These are phyloP conservation scores for Phytophthora hibernalis DNA, from an alignment of 352 stramenopile genomes.

Conservation along the genomic window DNA sequence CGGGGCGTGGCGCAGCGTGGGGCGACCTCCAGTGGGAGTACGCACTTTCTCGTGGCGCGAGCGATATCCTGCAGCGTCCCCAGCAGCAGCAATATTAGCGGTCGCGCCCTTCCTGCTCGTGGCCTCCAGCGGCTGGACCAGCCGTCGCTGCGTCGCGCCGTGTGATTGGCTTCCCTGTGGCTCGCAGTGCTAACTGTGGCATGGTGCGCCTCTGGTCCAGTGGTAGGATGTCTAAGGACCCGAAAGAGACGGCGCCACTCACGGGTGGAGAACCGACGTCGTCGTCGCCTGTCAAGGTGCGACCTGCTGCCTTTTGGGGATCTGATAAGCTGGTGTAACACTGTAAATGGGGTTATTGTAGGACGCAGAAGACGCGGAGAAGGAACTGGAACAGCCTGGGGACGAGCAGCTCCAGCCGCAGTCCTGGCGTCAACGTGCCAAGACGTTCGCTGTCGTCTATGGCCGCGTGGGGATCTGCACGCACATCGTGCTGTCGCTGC, in stretches of 20 bases:
- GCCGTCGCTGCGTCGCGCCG: conserved; percentile 13
- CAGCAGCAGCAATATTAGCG: conserved; percentile 4
- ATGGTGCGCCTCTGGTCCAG: conserved; percentile 45
- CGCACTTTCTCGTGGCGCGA: conserved; percentile 8
- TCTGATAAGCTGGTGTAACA: background rate
- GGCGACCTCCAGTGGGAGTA: background rate
- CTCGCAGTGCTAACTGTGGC: conserved; percentile 33
- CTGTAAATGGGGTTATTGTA: conserved; percentile 1
- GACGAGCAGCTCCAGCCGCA: conserved; percentile 18
- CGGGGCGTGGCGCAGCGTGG: conserved; percentile 15
- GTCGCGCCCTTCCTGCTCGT: conserved; percentile 3
- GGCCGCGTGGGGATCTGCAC: conserved; percentile 79
- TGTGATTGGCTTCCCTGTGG: conserved; percentile 19
- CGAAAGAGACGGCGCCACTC: conserved; percentile 48
- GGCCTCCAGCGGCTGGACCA: too few relatives aligned
- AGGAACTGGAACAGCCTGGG: conserved; percentile 30
- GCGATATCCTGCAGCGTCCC: conserved; percentile 11
- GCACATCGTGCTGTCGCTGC: conserved; percentile 76
- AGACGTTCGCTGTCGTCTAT: conserved; percentile 87
- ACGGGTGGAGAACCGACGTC: conserved; percentile 24
- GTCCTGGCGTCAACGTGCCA: conserved; percentile 73
- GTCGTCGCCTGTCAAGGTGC: conserved; percentile 32
- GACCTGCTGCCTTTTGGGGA: background rate
- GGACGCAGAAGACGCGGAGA: conserved; percentile 12
- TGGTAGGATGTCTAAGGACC: conserved; percentile 32